phyloP scores from a whole-genome alignment of 495 filamentous ascomycete species.

The Penicillium steckii region DNA sequence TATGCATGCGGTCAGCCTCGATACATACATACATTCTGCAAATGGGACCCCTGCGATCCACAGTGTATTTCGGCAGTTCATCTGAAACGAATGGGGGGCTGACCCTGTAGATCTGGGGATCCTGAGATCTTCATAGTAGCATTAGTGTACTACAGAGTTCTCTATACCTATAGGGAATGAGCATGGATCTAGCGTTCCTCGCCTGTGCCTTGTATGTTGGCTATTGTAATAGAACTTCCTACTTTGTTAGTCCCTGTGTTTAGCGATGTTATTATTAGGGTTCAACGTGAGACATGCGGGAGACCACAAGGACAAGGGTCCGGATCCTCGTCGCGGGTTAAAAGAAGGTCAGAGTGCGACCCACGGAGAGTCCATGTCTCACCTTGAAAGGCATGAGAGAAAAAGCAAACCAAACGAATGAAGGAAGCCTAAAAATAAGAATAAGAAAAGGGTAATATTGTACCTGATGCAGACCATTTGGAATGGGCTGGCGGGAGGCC shows the following conservation, averaged over 20 bases:
- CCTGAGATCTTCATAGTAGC: not conserved
- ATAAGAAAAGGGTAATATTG: no score
- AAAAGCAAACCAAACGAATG: no score
- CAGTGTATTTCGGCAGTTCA: not conserved
- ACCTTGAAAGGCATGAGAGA: no score
- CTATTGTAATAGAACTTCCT: no score
- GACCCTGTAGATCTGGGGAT: not conserved
- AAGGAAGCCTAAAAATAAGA: no score
- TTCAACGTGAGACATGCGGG: constrained; percentile 1
- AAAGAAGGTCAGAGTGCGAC: not conserved
- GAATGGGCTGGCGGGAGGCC: no score
- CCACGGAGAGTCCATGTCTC: not conserved
- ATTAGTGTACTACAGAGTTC: not conserved
- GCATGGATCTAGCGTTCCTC: not conserved
- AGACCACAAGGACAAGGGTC: not conserved
- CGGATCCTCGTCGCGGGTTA: not conserved
- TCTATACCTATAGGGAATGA: not conserved
- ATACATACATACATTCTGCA: not conserved
- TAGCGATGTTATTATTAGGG: not conserved
- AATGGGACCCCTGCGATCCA: not conserved
- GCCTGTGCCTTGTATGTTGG: no score
- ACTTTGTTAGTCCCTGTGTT: no score
- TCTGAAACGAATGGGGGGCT: not conserved
- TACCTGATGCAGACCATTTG: no score
- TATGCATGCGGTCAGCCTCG: no score